Evolutionary conservation across 441 rosid species (phyloP).

Genomic region (Erodium moschatum): DNA sequence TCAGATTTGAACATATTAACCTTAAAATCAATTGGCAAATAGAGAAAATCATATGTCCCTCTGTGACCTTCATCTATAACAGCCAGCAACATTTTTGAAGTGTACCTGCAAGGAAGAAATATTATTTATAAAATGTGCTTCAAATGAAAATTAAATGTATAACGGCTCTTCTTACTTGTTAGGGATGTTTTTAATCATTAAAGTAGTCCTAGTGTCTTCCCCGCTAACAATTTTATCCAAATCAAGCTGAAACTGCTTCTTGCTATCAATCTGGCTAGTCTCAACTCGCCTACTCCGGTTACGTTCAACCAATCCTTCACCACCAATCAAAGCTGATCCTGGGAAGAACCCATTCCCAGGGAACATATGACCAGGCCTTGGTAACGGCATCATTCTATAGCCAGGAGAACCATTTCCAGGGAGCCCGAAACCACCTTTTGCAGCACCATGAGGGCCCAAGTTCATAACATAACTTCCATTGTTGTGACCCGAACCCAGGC

Average conservation of each 20-base stretch:
- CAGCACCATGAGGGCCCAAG: constrained; percentile 36
- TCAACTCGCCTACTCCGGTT: constrained; percentile 56
- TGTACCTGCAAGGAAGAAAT: constrained; percentile 42
- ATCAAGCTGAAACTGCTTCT: constrained; percentile 51
- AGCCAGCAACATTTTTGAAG: constrained; percentile 74
- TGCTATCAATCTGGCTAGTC: constrained; percentile 26
- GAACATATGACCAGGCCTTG: constrained; percentile 50
- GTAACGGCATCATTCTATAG: constrained; percentile 60
- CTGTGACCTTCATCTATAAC: constrained; percentile 68
- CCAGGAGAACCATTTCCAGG: constrained; percentile 47
- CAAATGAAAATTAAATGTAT: constrained; percentile 4
- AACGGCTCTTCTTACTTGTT: constrained; percentile 49
- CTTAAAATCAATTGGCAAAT: constrained; percentile 73
- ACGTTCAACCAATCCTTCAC: constrained; percentile 59
- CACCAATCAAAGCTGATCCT: constrained; percentile 35
- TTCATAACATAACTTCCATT: constrained; percentile 51
- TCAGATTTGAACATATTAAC: constrained; percentile 27
- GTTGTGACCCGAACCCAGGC: constrained; percentile 44
- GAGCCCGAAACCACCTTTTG: constrained; percentile 38
- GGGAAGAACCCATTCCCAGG: constrained; percentile 46
- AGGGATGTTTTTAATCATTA: constrained; percentile 80
- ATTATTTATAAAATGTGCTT: constrained; percentile 8
- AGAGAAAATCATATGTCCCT: constrained; percentile 68
- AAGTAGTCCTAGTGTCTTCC: constrained; percentile 68
- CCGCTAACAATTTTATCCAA: constrained; percentile 58